Percentiles rank a stretch among this genome's conserved stretches.
phyloP scores from a whole-genome alignment of 73 alveolate species.

The Tetrahymena elliotti region DNA sequence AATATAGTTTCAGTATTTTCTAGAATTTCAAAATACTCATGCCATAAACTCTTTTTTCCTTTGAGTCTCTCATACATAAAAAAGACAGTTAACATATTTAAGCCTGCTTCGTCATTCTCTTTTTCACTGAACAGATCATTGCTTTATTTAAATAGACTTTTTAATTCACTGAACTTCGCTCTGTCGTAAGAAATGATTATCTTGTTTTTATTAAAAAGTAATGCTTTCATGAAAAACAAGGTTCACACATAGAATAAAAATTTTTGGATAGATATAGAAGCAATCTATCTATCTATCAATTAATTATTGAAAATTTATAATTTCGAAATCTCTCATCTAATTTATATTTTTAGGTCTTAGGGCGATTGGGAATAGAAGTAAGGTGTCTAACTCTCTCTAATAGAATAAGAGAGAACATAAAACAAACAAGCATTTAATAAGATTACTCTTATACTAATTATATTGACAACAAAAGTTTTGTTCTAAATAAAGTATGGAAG shows the following conservation, averaged over 20 bases:
- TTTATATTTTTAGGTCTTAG: not conserved
- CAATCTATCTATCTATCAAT: not conserved
- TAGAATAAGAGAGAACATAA: not conserved
- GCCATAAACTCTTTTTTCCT: slow-evolving; percentile 53
- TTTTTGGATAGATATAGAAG: not conserved
- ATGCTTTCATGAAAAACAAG: not conserved
- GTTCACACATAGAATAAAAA: not conserved
- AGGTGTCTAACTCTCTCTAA: not conserved
- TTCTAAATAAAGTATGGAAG: not conserved
- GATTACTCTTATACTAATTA: not conserved
- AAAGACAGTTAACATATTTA: slow-evolving; percentile 29
- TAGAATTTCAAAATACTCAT: slow-evolving; percentile 45
- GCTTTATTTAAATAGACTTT: slow-evolving; percentile 6
- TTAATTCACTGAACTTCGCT: slow-evolving; percentile 18
- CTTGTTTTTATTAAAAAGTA: not conserved
- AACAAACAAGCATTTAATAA: too few species aligned
- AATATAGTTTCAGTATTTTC: slow-evolving; percentile 32
- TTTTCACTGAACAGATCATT: slow-evolving; percentile 41
- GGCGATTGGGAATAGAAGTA: not conserved
- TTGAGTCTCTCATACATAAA: slow-evolving; percentile 30
- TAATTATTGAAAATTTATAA: too few species aligned
- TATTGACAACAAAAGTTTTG: too few species aligned
- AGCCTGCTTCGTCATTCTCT: slow-evolving; percentile 34
- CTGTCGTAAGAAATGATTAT: slow-evolving; percentile 37
- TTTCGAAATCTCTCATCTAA: not conserved